Evolutionary conservation across 2,329 filamentous ascomycete species (phyloP).

Genomic region (Neoscytalidium dimidiatum): DNA sequence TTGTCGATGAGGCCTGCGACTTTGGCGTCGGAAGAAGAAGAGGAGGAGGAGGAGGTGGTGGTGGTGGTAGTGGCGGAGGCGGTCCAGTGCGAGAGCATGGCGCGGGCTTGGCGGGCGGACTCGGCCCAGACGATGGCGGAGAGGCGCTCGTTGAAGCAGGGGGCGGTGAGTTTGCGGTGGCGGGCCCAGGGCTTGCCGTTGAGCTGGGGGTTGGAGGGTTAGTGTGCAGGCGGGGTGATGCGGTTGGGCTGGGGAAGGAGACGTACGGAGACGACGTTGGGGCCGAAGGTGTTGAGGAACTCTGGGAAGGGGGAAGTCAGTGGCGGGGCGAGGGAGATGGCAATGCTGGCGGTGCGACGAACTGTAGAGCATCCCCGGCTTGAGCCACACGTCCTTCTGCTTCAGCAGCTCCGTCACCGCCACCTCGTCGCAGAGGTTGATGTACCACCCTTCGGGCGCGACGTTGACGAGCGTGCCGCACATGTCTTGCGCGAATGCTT

Average conservation of each 20-base stretch:
- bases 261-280: neutral
- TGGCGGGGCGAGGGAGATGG: too few relatives aligned
- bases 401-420: neutral
- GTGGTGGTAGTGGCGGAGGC: neutral
- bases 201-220: neutral
- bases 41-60: neutral
- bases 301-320: too few relatives aligned
- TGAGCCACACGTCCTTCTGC: neutral
- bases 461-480: neutral
- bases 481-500: neutral
- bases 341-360: too few relatives aligned
- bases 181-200: slow-evolving; percentile 41
- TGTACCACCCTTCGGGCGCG: neutral
- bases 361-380: neutral
- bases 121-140: slow-evolving; percentile 35
- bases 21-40: neutral
- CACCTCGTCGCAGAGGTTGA: neutral
- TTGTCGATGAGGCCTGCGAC: slow-evolving; percentile 27
- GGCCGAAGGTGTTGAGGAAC: neutral
- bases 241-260: neutral
- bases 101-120: neutral
- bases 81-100: neutral
- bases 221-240: neutral
- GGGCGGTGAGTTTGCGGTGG: slow-evolving; percentile 45
- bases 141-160: slow-evolving; percentile 48